Percentiles rank a stretch among this genome's conserved stretches.
These are phyloP conservation scores for Aspergillus carbonarius DNA, from an alignment of 2,329 filamentous ascomycete genomes.

Conservation along the genomic window DNA sequence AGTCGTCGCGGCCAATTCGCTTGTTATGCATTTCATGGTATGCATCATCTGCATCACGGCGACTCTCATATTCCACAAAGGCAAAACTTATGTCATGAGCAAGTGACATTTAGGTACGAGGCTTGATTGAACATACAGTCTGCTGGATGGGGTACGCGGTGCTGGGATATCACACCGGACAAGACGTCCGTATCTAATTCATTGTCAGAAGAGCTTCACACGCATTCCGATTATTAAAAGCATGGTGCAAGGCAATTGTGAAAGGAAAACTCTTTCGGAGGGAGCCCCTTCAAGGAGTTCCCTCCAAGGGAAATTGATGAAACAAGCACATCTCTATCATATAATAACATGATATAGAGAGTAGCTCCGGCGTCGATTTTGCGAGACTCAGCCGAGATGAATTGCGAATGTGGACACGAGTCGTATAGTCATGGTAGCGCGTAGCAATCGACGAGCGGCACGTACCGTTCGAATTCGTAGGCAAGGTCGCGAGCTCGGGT, in stretches of 20 bases:
- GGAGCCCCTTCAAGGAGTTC: not conserved
- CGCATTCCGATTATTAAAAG: not conserved
- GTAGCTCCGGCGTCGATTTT: slow-evolving; percentile 20
- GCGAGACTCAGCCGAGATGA: slow-evolving; percentile 35
- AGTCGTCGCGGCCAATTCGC: slow-evolving; percentile 90
- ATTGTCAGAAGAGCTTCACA: slow-evolving; percentile 37
- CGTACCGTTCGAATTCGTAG: slow-evolving; percentile 99
- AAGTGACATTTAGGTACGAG: slow-evolving; percentile 14
- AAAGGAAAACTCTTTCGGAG: slow-evolving; percentile 8
- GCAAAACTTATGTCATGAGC: slow-evolving; percentile 68
- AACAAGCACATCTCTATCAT: slow-evolving; percentile 9
- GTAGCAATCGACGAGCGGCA: slow-evolving; percentile 55
- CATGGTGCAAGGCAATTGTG: slow-evolving; percentile 8
- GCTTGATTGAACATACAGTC: slow-evolving; percentile 70
- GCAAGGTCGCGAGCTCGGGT: slow-evolving; percentile 98
- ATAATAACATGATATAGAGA: slow-evolving; percentile 13
- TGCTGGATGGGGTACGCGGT: slow-evolving; percentile 86
- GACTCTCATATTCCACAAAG: slow-evolving; percentile 98
- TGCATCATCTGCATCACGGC: slow-evolving; percentile 95
- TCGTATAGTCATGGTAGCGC: slow-evolving; percentile 44
- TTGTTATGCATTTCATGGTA: slow-evolving; percentile 99
- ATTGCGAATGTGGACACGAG: slow-evolving; percentile 33
- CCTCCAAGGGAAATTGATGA: slow-evolving; percentile 1
- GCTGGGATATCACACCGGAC: slow-evolving; percentile 98
- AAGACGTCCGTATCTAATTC: slow-evolving; percentile 83